Evolutionary conservation across 371 early-diverging fungal species (phyloP), one percentile per base, ranked within the genome.

Genomic region (Smittium culicis): DNA sequence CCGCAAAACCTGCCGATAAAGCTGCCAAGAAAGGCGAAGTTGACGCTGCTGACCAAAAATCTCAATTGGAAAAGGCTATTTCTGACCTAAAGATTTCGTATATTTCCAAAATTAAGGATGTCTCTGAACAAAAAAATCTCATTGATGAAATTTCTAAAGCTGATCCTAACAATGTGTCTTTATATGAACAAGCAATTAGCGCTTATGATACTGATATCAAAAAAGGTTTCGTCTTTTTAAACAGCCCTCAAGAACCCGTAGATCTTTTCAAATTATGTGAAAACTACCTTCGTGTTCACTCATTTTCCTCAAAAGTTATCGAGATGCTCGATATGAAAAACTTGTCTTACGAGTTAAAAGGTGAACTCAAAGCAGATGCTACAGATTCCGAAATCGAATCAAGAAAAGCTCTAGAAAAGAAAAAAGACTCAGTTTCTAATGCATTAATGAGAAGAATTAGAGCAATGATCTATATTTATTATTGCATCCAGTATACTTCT

Each of bases 81-180:
- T 80, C 88, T 27, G 90, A 91, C 70, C 72, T 90, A 24, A 85
- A 91, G 72, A 82, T 96, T 25, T 79, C 85, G 0, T 85, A 85
- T 77, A 70, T 94, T 66, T 88, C 87, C 74, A 94, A 93, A 78
- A 69, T 75, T 61, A 84, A 69, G 79, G 86, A 86, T 17, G 83
- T 82, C 11, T 76, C 63, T 2, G 82, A 81, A 5, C 83, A 86
- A 35, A 73, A 80, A 45, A 73, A 79, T 20, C 70, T 92, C 32
- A 66, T 88, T 24, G 68, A 72, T 0, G 79, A 82, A 35, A 69
- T 96, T n/a, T 14, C 5, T 1, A 35, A n/a, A n/a, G 27, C 63
- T 63, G 33, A 63, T 27, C 63, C 63, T 24, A 30, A 31, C 33
- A 63, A 32, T 35, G 34, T 63, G 33, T 32, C 31, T 33, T 32